A percentile compares a stretch with the other conserved stretches of the same genome.
These are phyloP conservation scores for Lipomyces kockii DNA, from an alignment of 805 yeast species.

Conservation along the genomic window DNA sequence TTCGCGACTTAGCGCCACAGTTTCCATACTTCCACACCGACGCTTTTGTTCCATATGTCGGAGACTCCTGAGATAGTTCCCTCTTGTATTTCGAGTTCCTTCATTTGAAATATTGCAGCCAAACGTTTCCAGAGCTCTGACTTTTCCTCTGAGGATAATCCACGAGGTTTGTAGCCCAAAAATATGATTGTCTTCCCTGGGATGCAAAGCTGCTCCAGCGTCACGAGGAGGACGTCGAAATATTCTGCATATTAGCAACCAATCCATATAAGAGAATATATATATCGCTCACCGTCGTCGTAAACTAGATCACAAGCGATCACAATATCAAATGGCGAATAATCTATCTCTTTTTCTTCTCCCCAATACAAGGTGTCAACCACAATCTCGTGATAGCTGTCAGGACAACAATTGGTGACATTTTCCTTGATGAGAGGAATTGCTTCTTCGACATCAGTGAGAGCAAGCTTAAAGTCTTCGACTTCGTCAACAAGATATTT, in stretches of 20 bases:
- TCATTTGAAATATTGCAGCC: constrained; percentile 6
- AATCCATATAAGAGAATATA: neutral
- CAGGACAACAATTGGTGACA: neutral
- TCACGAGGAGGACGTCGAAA: constrained; percentile 14
- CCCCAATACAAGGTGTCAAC: constrained; percentile 25
- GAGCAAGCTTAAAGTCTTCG: constrained; percentile 1
- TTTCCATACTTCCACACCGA: constrained; percentile 31
- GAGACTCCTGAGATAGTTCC: constrained; percentile 14
- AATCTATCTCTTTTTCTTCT: neutral
- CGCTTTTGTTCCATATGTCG: constrained; percentile 2
- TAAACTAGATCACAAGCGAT: constrained; percentile 34
- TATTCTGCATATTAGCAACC: constrained; percentile 17
- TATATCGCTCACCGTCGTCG: constrained; percentile 24
- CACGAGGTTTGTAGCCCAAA: constrained; percentile 35
- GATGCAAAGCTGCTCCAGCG: constrained; percentile 17
- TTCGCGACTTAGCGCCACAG: constrained; percentile 3
- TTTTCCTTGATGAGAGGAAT: constrained; percentile 27
- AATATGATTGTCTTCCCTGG: constrained; percentile 20
- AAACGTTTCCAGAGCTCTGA: constrained; percentile 15
- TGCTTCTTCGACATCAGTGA: constrained; percentile 32
- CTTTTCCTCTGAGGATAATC: constrained; percentile 24
- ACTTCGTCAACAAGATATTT: constrained; percentile 1
- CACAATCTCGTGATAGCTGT: neutral
- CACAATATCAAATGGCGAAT: constrained; percentile 21
- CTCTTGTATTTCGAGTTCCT: constrained; percentile 6